Percentiles rank a stretch among this genome's conserved stretches.
Conservation (phyloP, 2,329 filamentous ascomycete genomes). For the Colletotrichum cordylinicola region DNA sequence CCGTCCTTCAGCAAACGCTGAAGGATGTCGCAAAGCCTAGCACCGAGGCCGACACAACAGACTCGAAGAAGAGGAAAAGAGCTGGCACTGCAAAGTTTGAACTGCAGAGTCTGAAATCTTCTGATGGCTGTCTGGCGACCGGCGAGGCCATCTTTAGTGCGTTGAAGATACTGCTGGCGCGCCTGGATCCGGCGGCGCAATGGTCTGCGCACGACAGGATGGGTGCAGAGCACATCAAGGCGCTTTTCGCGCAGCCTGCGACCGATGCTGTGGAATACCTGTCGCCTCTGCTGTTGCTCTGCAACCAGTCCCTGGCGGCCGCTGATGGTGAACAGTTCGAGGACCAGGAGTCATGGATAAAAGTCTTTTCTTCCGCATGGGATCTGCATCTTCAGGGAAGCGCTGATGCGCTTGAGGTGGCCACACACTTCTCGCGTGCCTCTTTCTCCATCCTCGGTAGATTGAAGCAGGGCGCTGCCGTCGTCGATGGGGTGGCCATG, state of each 20-base stretch:
- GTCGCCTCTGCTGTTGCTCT: conserved; percentile 51
- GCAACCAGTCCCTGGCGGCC: conserved; percentile 41
- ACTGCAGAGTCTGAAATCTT: conserved; percentile 43
- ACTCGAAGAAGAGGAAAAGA: conserved; percentile 54
- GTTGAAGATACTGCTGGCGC: conserved; percentile 50
- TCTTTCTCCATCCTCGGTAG: conserved; percentile 45
- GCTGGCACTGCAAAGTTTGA: conserved; percentile 40
- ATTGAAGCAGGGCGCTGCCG: conserved; percentile 34
- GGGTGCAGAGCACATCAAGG: conserved; percentile 63
- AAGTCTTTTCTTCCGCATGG: conserved; percentile 54
- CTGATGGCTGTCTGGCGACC: conserved; percentile 48
- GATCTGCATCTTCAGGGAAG: conserved; percentile 57
- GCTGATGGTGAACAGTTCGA: conserved; percentile 36
- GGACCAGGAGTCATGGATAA: conserved; percentile 52
- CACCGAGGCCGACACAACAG: conserved; percentile 25
- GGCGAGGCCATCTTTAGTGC: conserved; percentile 54
- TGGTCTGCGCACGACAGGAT: conserved; percentile 50
- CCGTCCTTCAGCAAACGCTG: conserved; percentile 69
- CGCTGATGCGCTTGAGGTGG: conserved; percentile 54
- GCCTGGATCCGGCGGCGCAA: conserved; percentile 41
- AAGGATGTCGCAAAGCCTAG: conserved; percentile 57
- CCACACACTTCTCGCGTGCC: conserved; percentile 49
- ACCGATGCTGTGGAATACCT: conserved; percentile 52
- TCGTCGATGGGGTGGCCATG: conserved; percentile 30
- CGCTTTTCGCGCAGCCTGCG: conserved; percentile 57